Base-by-base conservation (phyloP, 352 stramenopile species). In the Pythium dissimile region DNA sequence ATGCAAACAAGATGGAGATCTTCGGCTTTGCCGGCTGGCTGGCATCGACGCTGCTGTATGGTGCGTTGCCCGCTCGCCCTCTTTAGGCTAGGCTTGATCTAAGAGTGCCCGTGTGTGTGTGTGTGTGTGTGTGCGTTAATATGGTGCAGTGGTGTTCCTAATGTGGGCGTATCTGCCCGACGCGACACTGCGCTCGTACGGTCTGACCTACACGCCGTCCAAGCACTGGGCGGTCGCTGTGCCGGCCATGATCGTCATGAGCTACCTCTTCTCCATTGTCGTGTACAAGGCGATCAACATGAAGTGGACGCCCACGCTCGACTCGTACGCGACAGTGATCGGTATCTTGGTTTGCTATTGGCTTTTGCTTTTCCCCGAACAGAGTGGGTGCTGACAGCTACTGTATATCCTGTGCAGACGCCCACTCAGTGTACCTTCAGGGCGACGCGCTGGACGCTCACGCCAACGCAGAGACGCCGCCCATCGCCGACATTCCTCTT, bases 141-240 rank as follows among this genome's bases (percentile, higher is more conserved):
- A 7, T 26, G 45, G 20, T 60, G 35, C 34, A 94, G 85, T 89
- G 47, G 62, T 92, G 20, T 96, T 93, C 64, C 70, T 97, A 28
- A 63, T 92, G 43, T 97, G 88, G 88, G 87, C 88, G 15, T 97
- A 95, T 49, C 62, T 96, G 11, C 86, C 88, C 0, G 86, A 97
- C 46, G 51, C 59, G 42, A 89, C 84, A 38, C 67, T 97, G 30
- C 62, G 81, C 31, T 70, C 72, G 2, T 87, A 95, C 62, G 88
- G 88, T 0, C 73, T 95, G 35, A 93, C 88, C 41, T 96, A 96
- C 71, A 87, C 92, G 49, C 86, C 88, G 26, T 91, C 82, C 50
- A 94, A 95, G 69, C 88, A 92, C 72, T 97, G 86, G 88, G 86
- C 88, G 3, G 72, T 97, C 43, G 88, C 88, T 0, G 71, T 92